Base-by-base conservation (phyloP, 2,329 filamentous ascomycete species). In the Cyphellophora europaea region DNA sequence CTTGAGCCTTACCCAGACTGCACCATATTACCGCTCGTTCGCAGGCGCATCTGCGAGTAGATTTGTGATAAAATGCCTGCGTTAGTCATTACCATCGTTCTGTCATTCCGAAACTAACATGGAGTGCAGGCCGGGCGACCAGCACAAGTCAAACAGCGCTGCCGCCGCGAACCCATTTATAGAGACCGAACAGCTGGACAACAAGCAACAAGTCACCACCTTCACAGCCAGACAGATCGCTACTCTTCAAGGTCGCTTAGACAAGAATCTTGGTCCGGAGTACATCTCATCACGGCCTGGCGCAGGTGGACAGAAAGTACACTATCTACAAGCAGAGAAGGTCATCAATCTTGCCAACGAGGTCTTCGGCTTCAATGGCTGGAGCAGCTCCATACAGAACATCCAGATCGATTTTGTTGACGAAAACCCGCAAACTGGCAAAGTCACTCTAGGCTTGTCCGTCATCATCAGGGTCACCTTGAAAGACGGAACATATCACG, bases 271-370 rank as follows among this genome's bases (percentile, higher is more conserved):
- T 8, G 91, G 91, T 0, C 91, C 91, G 0, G 93, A 98, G 62
- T 98, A 93, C 57, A 84, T 98, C 39, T 96, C 89, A 2, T 76
- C 85, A 27, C 74, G 91, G 52, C 69, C 82, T 11, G 91, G 91
- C 2, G 81, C 87, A 10, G 82, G 79, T 6, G 88, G 88, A 32
- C 75, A 80, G 45, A 89, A 83, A 55, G 83, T 98, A 12, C 86
- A 93, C 56, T 98, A 98, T 60, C 71, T 98, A 33, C 78, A 87
- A n/a, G 88, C 87, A 1, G 89, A 96, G 54, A 98, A 98, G 64
- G 88, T 83, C 54, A 98, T 98, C 56, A 82, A 84, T 38, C 79
- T 95, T 34, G 88, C 88, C 35, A 95, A 95, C 52, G 85, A 95
- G 56, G 79, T 95, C 1, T 94, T 95, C 62, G 88, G 88, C 6